These are phyloP conservation scores for Elsinoe necatrix DNA, from an alignment of 2,329 filamentous ascomycete species.

Conservation along the genomic window DNA sequence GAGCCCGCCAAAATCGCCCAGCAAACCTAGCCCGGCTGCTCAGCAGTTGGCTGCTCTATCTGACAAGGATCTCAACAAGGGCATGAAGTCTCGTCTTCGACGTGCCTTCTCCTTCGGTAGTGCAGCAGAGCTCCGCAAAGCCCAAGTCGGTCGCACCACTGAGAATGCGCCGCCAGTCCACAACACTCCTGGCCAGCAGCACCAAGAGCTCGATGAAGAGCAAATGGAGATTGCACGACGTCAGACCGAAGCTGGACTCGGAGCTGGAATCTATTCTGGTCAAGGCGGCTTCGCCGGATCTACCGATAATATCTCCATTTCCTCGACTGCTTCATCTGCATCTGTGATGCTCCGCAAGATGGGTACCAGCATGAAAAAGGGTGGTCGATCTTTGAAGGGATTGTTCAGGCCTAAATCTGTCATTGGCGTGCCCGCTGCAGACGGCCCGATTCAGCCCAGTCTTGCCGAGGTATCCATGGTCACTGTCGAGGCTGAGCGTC, in stretches of 20 bases:
- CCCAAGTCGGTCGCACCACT: slow-evolving; percentile 34
- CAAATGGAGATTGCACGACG: slow-evolving; percentile 84
- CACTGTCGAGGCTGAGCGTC: slow-evolving; percentile 86
- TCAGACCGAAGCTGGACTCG: slow-evolving; percentile 86
- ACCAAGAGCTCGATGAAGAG: slow-evolving; percentile 57
- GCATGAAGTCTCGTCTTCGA: slow-evolving; percentile 78
- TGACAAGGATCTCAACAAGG: slow-evolving; percentile 66
- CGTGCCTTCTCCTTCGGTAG: slow-evolving; percentile 96
- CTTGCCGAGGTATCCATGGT: slow-evolving; percentile 89
- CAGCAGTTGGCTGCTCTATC: slow-evolving; percentile 81
- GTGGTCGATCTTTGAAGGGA: slow-evolving; percentile 80
- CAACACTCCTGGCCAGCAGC: slow-evolving; percentile 22
- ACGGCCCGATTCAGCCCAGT: slow-evolving; percentile 55
- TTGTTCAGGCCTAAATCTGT: slow-evolving; percentile 92
- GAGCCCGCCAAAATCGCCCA: slow-evolving; percentile 23
- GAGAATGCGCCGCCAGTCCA: slow-evolving; percentile 40
- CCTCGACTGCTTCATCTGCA: slow-evolving; percentile 79
- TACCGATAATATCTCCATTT: slow-evolving; percentile 88
- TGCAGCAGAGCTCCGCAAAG: slow-evolving; percentile 77
- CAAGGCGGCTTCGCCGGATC: slow-evolving; percentile 79
- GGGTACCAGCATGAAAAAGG: slow-evolving; percentile 97
- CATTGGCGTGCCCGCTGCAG: slow-evolving; percentile 65
- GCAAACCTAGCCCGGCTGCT: slow-evolving; percentile 58
- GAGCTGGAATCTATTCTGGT: slow-evolving; percentile 86
- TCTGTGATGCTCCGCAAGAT: slow-evolving; percentile 97